Conservation (phyloP, 176 grass and related monocot species). For the Neostapfia colusana region DNA sequence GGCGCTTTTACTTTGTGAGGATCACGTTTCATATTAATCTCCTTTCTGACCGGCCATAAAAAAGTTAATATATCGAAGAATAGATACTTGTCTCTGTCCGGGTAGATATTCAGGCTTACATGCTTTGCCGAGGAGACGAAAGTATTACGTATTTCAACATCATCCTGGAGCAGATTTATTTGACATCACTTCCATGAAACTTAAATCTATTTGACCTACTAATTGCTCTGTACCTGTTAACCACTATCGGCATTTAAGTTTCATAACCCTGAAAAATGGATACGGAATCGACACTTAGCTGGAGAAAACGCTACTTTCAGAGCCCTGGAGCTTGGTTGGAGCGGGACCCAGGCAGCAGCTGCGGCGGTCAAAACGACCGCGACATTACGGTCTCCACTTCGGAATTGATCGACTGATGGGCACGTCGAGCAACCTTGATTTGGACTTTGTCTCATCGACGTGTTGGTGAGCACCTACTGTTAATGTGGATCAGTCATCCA, state of each 20-base stretch:
- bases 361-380: slow-evolving; percentile 28
- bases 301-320: slow-evolving; percentile 8
- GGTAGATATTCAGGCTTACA: background rate
- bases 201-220: slow-evolving; percentile 18
- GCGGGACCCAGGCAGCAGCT: slow-evolving; percentile 13
- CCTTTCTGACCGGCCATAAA: background rate
- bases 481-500: background rate
- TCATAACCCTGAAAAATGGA: background rate
- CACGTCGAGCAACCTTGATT: slow-evolving; percentile 55
- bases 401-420: slow-evolving; percentile 8
- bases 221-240: slow-evolving; percentile 26
- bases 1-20: background rate
- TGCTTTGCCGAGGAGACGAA: background rate
- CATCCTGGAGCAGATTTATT: background rate
- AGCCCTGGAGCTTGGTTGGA: background rate
- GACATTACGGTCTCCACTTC: slow-evolving; percentile 14
- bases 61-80: background rate
- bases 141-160: slow-evolving; percentile 27
- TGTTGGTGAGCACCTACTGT: slow-evolving; percentile 35
- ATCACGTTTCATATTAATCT: background rate
- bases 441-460: slow-evolving; percentile 38
- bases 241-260: slow-evolving; percentile 34
- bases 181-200: background rate
- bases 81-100: background rate
- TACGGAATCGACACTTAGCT: slow-evolving; percentile 16